Conservation (phyloP, 2,329 filamentous ascomycete genomes). For the Fusarium ramigenum region DNA sequence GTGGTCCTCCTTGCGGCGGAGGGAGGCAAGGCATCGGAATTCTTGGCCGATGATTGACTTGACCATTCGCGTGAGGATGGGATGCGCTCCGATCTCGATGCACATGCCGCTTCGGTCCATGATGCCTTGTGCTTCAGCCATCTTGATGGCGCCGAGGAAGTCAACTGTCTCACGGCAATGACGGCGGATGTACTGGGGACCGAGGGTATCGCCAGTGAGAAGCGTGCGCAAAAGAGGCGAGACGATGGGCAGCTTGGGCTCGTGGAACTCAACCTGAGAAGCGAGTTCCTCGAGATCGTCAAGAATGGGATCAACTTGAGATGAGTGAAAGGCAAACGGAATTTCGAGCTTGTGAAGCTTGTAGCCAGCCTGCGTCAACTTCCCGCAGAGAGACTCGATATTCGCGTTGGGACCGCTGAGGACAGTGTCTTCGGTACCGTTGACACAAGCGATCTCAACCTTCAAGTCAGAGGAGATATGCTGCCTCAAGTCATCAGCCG, state of each 20-base stretch:
- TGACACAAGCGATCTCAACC: slow-evolving; percentile 74
- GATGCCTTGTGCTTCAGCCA: slow-evolving; percentile 57
- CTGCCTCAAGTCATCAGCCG: background rate
- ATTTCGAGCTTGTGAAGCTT: slow-evolving; percentile 59
- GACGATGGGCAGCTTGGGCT: slow-evolving; percentile 60
- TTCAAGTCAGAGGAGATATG: slow-evolving; percentile 46
- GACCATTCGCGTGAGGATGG: slow-evolving; percentile 70
- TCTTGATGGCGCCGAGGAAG: slow-evolving; percentile 67
- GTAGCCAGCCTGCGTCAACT: slow-evolving; percentile 50
- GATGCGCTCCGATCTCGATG: slow-evolving; percentile 76
- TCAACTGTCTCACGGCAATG: slow-evolving; percentile 73
- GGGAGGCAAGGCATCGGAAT: slow-evolving; percentile 64
- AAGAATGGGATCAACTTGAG: slow-evolving; percentile 64
- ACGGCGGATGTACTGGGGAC: slow-evolving; percentile 66
- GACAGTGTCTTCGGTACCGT: slow-evolving; percentile 78
- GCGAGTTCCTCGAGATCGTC: slow-evolving; percentile 65
- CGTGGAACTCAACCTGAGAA: slow-evolving; percentile 49
- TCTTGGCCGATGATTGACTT: slow-evolving; percentile 66
- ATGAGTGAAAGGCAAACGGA: slow-evolving; percentile 64
- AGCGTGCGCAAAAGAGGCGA: slow-evolving; percentile 47
- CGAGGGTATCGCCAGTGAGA: slow-evolving; percentile 70
- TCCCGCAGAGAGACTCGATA: slow-evolving; percentile 54
- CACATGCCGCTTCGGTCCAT: slow-evolving; percentile 68
- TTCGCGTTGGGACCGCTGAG: slow-evolving; percentile 60
- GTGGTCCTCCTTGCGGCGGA: slow-evolving; percentile 70